Percentiles rank a stretch among this genome's conserved stretches.
Evolutionary conservation across 2,329 filamentous ascomycete genomes (phyloP).

Genomic region (Pseudocercospora eumusae): DNA sequence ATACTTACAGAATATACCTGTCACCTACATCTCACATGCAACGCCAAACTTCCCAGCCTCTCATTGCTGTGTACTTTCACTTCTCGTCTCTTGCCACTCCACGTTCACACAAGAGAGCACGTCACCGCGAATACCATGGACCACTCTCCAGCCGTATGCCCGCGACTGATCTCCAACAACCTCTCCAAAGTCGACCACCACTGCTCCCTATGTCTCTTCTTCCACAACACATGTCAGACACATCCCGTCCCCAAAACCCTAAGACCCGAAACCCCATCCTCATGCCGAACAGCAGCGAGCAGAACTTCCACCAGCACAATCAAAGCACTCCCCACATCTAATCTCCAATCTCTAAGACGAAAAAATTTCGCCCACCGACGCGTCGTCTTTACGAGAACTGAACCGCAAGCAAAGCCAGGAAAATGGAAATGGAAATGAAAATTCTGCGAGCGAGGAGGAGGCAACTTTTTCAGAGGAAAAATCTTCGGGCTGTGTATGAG

Average conservation of each 20-base stretch:
- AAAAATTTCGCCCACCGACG: constrained; percentile 33
- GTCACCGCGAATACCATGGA: constrained; percentile 14
- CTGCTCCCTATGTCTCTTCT: constrained; percentile 30
- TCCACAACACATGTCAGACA: constrained; percentile 18
- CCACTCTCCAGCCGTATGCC: constrained; percentile 24
- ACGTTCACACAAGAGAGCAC: constrained; percentile 1
- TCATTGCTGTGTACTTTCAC: constrained; percentile 11
- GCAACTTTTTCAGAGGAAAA: no score
- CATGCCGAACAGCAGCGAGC: constrained; percentile 23
- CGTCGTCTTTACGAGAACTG: constrained; percentile 36
- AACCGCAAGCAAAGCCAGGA: constrained; percentile 31
- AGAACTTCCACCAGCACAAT: constrained; percentile 22
- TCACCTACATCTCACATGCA: constrained; percentile 4
- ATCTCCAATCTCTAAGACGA: no score
- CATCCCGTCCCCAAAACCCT: background rate
- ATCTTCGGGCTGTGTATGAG: constrained; percentile 37
- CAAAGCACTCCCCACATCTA: no score
- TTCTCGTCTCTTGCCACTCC: constrained; percentile 7
- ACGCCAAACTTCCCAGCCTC: constrained; percentile 10
- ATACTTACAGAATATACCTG: constrained; percentile 9
- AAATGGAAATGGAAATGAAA: no score
- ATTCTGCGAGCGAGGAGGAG: no score
- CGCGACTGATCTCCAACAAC: constrained; percentile 26
- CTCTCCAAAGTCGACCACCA: constrained; percentile 26
- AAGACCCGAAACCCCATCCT: constrained; percentile 23